phyloP scores from a whole-genome alignment of 1,139 yeast genomes.

The Geotrichum aggregatum region DNA sequence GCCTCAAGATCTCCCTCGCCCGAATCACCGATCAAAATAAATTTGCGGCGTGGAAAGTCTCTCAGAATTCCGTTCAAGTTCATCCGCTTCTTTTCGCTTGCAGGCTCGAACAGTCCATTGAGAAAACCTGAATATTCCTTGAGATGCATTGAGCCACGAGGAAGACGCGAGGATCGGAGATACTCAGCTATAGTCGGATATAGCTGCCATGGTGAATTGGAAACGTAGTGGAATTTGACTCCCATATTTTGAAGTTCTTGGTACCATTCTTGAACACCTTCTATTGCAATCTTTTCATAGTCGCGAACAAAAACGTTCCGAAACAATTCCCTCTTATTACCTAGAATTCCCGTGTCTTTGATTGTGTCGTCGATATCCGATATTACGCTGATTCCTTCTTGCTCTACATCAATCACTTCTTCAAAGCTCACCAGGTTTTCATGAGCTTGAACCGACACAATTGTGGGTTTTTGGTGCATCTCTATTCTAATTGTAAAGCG shows the following conservation, averaged over 20 bases:
- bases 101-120: constrained; percentile 79
- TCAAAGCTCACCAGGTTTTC: constrained; percentile 22
- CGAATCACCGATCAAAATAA: constrained; percentile 86
- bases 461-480: constrained; percentile 28
- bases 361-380: constrained; percentile 95
- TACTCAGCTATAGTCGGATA: constrained; percentile 62
- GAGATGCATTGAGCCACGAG: constrained; percentile 73
- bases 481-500: constrained; percentile 40
- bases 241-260: constrained; percentile 40
- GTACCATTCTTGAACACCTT: constrained; percentile 73
- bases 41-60: constrained; percentile 75
- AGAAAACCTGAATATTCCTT: constrained; percentile 81
- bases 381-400: constrained; percentile 64
- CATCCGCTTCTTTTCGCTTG: constrained; percentile 70
- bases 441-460: constrained; percentile 29
- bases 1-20: constrained; percentile 96
- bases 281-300: constrained; percentile 61
- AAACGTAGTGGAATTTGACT: constrained; percentile 78
- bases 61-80: constrained; percentile 59
- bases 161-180: constrained; percentile 54
- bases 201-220: constrained; percentile 92
- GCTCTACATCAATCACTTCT: constrained; percentile 27
- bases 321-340: constrained; percentile 78
- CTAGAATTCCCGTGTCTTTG: constrained; percentile 82
- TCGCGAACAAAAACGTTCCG: constrained; percentile 69